Base-by-base conservation (phyloP, 352 stramenopile genomes). In the Globisporangium okanoganense region DNA sequence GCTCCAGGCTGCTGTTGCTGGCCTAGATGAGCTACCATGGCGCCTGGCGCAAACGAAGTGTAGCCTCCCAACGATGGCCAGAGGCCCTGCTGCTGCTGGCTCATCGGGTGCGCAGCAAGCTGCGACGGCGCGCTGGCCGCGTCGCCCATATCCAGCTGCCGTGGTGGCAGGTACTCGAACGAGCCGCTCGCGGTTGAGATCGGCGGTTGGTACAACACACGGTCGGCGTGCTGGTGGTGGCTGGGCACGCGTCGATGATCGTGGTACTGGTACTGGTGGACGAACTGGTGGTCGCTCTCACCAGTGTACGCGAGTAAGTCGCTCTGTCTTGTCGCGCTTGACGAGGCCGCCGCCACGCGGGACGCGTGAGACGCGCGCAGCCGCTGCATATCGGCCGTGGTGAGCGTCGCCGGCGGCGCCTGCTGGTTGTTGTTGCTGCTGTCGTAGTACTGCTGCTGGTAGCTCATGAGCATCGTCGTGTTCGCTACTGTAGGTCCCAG, bases 381-480 rank as follows among this genome's bases (percentile, higher is more conserved):
- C 0, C 56, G 47, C 56, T 62, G 56, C 56, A 62, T 56, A 35
- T 62, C 56, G 8, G 47, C 24, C 31, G 47, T 56, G 13, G 45
- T 56, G 56, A 56, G 45, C 22, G 45, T 20, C 20, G 56, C 7
- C 12, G 56, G 56, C 5, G 47, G 33, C 24, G 12, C n/a, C 6
- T 18, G 27, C 3, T 5, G 3, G 20, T 13, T 29, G 35, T 33
- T 48, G 52, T 8, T 7, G 14, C 9, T 45, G 53, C 12, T 58
- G 52, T 35, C 29, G 3, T 35, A 35, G 9, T 59, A 29, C 16
- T 52, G 43, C 10, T 51, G n/a, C 27, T 61, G 43, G 44, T 45
- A n/a, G 44, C 56, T 62, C 56, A 55, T 62, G 56, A 62, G 56
- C 56, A 62, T 62, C 9, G 43, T 56, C 27, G 0, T 56, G 50